phyloP scores from a whole-genome alignment of 2,329 filamentous ascomycete genomes.

The Fusarium avenaceum region DNA sequence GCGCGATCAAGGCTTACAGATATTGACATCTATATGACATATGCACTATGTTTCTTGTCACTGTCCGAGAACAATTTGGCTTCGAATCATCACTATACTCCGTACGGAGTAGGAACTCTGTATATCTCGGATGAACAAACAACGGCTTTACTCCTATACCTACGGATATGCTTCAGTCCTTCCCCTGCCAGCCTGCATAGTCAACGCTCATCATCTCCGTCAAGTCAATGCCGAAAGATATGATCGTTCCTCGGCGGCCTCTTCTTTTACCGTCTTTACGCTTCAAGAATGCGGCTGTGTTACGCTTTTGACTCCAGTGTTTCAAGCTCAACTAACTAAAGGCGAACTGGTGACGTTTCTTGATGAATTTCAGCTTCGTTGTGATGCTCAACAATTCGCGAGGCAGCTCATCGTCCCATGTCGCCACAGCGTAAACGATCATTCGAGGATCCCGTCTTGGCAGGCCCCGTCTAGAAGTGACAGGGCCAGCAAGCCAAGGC shows the following conservation, averaged over 20 bases:
- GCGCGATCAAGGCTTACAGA: too few species aligned
- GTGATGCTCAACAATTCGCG: conserved; percentile 21
- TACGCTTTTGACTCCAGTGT: conserved; percentile 6
- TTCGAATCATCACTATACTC: background rate
- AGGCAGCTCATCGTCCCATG: conserved; percentile 23
- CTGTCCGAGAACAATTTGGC: background rate
- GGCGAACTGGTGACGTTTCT: conserved; percentile 16
- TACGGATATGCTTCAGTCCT: background rate
- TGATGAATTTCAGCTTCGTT: conserved; percentile 14
- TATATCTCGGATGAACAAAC: background rate
- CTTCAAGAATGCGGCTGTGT: conserved; percentile 42
- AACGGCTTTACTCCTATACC: background rate
- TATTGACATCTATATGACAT: background rate
- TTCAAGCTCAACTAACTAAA: conserved; percentile 1
- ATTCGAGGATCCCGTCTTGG: conserved; percentile 28
- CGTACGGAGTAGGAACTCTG: background rate
- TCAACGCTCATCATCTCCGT: background rate
- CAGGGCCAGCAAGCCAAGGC: conserved; percentile 34
- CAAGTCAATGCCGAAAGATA: background rate
- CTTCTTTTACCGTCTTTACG: conserved; percentile 29
- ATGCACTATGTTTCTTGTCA: conserved; percentile 14
- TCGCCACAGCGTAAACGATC: conserved; percentile 32
- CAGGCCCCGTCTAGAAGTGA: conserved; percentile 30
- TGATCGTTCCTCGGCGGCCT: conserved; percentile 38
- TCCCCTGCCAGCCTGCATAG: background rate